Evolutionary conservation across 345 rosid species (phyloP).

Genomic region (Acer campestre): DNA sequence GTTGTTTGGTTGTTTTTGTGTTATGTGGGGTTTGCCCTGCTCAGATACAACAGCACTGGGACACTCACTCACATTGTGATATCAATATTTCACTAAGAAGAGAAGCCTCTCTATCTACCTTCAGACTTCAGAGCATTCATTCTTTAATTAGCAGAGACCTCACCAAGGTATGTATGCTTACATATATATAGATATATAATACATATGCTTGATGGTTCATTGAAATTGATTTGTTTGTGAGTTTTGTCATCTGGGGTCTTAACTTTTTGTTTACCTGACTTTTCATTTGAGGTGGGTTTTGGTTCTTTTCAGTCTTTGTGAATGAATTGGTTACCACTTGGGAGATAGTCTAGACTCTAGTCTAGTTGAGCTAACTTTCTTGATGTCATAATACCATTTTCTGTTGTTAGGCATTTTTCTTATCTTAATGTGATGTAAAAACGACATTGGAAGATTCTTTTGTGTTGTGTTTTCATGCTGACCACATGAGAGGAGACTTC

Average conservation of each 20-base stretch:
- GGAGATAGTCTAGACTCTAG: background rate
- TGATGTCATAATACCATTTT: background rate
- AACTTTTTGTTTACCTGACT: background rate
- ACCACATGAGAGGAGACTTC: slow-evolving; percentile 7
- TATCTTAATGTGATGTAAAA: slow-evolving; percentile 27
- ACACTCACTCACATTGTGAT: slow-evolving; percentile 14
- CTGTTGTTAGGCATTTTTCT: slow-evolving; percentile 13
- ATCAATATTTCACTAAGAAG: slow-evolving; percentile 25
- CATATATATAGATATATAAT: background rate
- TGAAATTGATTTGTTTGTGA: background rate
- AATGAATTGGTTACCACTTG: slow-evolving; percentile 18
- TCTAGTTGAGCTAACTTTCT: slow-evolving; percentile 3
- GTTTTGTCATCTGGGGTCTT: background rate
- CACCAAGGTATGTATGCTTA: slow-evolving; percentile 24
- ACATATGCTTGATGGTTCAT: background rate
- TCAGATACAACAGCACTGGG: background rate
- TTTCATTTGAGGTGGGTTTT: slow-evolving; percentile 18
- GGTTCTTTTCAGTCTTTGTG: background rate
- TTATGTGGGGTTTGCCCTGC: slow-evolving; percentile 22
- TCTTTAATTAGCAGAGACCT: background rate
- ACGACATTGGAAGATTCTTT: slow-evolving; percentile 9
- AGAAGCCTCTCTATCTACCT: background rate
- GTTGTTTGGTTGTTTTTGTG: slow-evolving; percentile 18
- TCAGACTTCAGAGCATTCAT: background rate
- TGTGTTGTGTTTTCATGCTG: slow-evolving; percentile 22